Conservation (phyloP, 2,329 filamentous ascomycete species). For the Ophiobolus disseminans region DNA sequence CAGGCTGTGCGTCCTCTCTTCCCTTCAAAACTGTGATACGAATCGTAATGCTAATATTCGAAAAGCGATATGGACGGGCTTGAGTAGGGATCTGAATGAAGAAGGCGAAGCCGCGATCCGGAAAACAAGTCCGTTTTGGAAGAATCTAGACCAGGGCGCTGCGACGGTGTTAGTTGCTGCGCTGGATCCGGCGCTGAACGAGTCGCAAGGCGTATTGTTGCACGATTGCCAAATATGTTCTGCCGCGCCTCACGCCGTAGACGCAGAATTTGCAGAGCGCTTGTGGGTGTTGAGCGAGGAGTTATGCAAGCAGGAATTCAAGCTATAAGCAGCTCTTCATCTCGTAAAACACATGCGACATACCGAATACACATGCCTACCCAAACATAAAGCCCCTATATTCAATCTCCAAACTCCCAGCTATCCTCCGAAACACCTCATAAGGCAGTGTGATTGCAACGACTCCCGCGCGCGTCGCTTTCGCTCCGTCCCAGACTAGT, state of each 20-base stretch:
- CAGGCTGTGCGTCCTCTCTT: slow-evolving; percentile 35
- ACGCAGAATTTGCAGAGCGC: slow-evolving; percentile 31
- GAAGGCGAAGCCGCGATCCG: slow-evolving; percentile 36
- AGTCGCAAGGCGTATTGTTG: slow-evolving; percentile 30
- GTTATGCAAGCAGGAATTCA: slow-evolving; percentile 31
- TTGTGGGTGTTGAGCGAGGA: slow-evolving; percentile 43
- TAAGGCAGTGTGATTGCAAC: too few relatives aligned
- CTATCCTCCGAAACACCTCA: too few relatives aligned
- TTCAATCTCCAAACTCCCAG: neutral
- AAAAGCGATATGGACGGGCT: slow-evolving; percentile 40
- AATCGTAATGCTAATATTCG: slow-evolving; percentile 6
- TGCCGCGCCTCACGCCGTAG: slow-evolving; percentile 34
- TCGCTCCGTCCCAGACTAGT: too few relatives aligned
- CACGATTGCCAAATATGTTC: slow-evolving; percentile 38
- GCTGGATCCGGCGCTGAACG: slow-evolving; percentile 40
- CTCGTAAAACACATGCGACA: too few relatives aligned
- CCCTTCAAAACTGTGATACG: neutral
- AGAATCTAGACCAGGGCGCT: slow-evolving; percentile 42
- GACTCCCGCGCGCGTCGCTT: too few relatives aligned
- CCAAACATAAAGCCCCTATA: neutral
- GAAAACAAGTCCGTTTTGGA: slow-evolving; percentile 39
- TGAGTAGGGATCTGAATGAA: slow-evolving; percentile 34
- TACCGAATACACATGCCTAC: too few relatives aligned
- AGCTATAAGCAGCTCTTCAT: too few relatives aligned
- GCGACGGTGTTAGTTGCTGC: slow-evolving; percentile 41